Percentiles rank a stretch among this genome's conserved stretches.
Conservation (phyloP, 2,329 filamentous ascomycete genomes). For the Pezicula neosporulosa region DNA sequence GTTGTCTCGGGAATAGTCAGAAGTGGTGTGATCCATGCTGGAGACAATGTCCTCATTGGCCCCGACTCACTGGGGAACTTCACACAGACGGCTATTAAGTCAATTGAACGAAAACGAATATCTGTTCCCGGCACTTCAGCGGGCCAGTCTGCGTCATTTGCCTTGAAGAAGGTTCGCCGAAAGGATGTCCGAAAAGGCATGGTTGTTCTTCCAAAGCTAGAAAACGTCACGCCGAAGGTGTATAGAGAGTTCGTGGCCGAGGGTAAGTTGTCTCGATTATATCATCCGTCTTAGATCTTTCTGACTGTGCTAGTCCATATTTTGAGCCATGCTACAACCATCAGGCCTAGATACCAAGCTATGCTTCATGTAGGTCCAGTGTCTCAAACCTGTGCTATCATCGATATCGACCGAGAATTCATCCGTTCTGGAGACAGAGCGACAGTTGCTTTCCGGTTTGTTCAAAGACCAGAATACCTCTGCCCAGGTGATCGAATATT, state of each 20-base stretch:
- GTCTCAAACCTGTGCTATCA: constrained; percentile 93
- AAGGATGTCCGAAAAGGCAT: constrained; percentile 97
- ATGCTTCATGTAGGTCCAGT: constrained; percentile 97
- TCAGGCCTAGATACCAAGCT: constrained; percentile 94
- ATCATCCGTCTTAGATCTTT: background rate
- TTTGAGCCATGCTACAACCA: constrained; percentile 92
- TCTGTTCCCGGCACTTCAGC: constrained; percentile 83
- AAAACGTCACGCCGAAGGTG: constrained; percentile 68
- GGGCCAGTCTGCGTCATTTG: constrained; percentile 90
- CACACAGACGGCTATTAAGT: constrained; percentile 78
- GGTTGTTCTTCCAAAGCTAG: constrained; percentile 86
- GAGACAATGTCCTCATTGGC: constrained; percentile 85
- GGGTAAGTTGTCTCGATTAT: constrained; percentile 40
- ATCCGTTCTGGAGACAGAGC: constrained; percentile 95
- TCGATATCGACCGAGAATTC: constrained; percentile 93
- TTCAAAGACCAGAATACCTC: constrained; percentile 90
- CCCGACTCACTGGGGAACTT: constrained; percentile 91
- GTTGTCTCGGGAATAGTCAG: constrained; percentile 95
- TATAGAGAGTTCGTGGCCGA: constrained; percentile 76
- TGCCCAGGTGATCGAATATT: constrained; percentile 83
- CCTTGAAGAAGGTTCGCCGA: constrained; percentile 78
- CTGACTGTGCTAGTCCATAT: constrained; percentile 65
- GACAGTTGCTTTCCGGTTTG: constrained; percentile 88
- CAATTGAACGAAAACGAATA: constrained; percentile 93
- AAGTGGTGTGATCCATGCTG: constrained; percentile 79